Base-by-base conservation (phyloP, 2,329 filamentous ascomycete genomes). In the Fusarium praegraminearum region DNA sequence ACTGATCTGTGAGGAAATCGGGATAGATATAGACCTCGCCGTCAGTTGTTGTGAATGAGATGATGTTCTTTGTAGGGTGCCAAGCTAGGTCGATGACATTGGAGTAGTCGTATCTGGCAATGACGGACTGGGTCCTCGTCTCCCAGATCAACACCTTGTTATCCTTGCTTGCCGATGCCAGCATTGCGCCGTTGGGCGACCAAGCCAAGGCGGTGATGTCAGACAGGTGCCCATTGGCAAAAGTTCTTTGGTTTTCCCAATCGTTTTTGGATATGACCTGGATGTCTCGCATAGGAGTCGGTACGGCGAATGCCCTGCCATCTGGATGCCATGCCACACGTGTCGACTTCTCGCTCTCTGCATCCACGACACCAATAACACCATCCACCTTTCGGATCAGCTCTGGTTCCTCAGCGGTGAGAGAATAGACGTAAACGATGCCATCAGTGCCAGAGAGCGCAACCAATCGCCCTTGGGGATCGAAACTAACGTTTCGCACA, bases 1-100 rank as follows among this genome's bases (percentile, higher is more conserved):
- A 88, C 71, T 91, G 87, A 26, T 86, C 82, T 3, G 87, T 82
- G 5, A 92, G 80, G 71, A 91, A 89, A 56, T 93, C 88, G 13
- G 90, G 89, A 76, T 94, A 92, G 57, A 98, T 98, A 78, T 93
- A 98, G 15, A 98, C 88, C 78, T 98, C 94, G 67, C 97, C 96
- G 62, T 97, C 93, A 2, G 91, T 92, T 38, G 93, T 98, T 1
- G 95, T 97, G 75, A 98, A 98, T 0, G 94, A 97, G 2, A 96
- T 81, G 4, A 95, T 88, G 73, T 99, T 99, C 69, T 94, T 90
- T 2, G 87, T 91, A 8, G 94, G 94, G 76, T 99, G 96, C 95
- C 96, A 99, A 32, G 89, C 87, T 62, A 99, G 84, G 67, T 94
- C 93, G 71, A 96, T 88, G 57, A 98, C 92, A 68, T 94, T 94